Evolutionary conservation across 495 filamentous ascomycete species (phyloP).

Genomic region (Durotheca rogersii): DNA sequence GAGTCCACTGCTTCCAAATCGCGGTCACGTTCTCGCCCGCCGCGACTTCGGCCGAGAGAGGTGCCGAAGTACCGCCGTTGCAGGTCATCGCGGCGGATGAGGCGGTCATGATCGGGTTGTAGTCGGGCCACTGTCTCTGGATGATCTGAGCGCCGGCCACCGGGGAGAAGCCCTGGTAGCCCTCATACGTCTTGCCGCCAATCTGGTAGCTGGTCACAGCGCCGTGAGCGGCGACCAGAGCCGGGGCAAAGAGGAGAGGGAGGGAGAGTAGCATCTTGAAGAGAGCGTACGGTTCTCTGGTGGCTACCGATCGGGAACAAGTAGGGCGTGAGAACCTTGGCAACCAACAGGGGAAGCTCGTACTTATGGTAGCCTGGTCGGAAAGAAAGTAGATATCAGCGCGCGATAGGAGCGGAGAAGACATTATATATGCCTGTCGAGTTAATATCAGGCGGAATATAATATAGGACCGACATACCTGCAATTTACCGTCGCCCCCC

Average conservation of each 20-base stretch:
- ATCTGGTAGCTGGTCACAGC: constrained; percentile 60
- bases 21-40: constrained; percentile 53
- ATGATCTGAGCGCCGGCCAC: constrained; percentile 48
- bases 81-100: constrained; percentile 50
- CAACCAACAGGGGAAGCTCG: constrained; percentile 17
- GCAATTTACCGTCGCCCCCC: too few species aligned
- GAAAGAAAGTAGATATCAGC: constrained; percentile 9
- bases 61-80: constrained; percentile 56
- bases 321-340: constrained; percentile 14
- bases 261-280: constrained; percentile 37
- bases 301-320: constrained; percentile 5
- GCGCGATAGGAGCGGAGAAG: constrained; percentile 17
- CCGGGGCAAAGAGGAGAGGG: constrained; percentile 31
- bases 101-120: constrained; percentile 51
- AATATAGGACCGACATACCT: not conserved
- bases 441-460: constrained; percentile 10
- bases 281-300: not conserved
- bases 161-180: constrained; percentile 53
- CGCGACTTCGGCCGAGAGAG: constrained; percentile 42
- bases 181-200: constrained; percentile 50
- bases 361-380: constrained; percentile 30
- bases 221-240: constrained; percentile 53
- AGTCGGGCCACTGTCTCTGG: constrained; percentile 57
- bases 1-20: constrained; percentile 58
- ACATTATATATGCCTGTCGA: constrained; percentile 12